Base-by-base conservation (phyloP, 495 filamentous ascomycete species). In the Saxophila tyrrhenica region DNA sequence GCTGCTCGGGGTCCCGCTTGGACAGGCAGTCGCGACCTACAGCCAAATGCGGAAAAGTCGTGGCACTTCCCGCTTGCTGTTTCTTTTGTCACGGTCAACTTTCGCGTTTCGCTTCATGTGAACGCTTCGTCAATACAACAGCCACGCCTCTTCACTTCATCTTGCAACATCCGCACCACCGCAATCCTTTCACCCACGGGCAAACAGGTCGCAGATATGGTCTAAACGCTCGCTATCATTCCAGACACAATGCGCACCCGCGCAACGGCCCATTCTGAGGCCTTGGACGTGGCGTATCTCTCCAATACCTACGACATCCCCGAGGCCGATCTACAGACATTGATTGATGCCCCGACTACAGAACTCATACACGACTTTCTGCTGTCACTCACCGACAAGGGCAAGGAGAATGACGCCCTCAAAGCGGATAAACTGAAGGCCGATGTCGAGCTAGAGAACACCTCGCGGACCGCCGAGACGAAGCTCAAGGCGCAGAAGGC, bases 371-470 rank as follows among this genome's bases (percentile, higher is more conserved):
- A 75, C 46, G 69, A 75, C 32, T 73, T 96, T 25, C 71, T 96
- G 15, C 69, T 75, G 11, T 77, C 72, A 54, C 52, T 96, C 47
- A 75, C 80, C 21, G 72, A 73, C 25, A 94, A 87, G 69, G 85
- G 87, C 25, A 84, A 79, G 46, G 89, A 95, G 59, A 78, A 78
- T 59, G 88, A 95, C 60, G 77, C 81, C 39, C 69, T 91, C 15
- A 81, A 79, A 55, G 82, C 90, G 7, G 84, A 92, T 43, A 95
- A 94, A 68, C 76, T 94, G 43, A 84, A 84, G 49, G 66, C 85
- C 16, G 86, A 89, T 53, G 87, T 97, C n/a, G 92, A 97, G 71
- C 74, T 97, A 10, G 92, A 97, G 67, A 90, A 85, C 69, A 81
- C 83, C 23, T 82, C 94, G 16, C 82, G 87, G 39, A 82, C 76